These are phyloP conservation scores for Pseudogymnoascus sp. DNA, from an alignment of 2,329 filamentous ascomycete genomes.

Conservation along the genomic window DNA sequence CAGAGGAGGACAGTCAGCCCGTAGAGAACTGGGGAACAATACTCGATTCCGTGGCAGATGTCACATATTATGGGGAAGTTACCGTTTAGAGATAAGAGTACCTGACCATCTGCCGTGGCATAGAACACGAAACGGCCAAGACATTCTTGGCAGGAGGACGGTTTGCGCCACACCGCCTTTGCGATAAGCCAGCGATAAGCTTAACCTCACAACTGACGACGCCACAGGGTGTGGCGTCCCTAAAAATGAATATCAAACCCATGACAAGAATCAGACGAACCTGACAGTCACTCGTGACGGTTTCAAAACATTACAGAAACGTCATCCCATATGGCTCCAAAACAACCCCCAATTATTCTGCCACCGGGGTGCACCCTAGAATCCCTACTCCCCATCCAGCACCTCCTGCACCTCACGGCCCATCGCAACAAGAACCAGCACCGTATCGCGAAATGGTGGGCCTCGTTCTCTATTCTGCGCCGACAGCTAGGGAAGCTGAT, in stretches of 20 bases:
- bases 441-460: conserved; percentile 73
- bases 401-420: conserved; percentile 63
- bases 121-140: neutral
- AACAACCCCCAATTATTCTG: neutral
- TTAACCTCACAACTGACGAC: neutral
- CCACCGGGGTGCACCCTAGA: neutral
- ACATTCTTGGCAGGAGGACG: conserved; percentile 4
- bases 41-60: neutral
- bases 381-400: conserved; percentile 33
- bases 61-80: neutral
- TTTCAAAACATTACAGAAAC: neutral
- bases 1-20: neutral
- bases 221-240: neutral
- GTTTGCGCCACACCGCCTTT: neutral
- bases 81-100: neutral
- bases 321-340: neutral
- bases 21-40: neutral
- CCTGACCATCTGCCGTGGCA: neutral
- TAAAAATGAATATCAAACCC: conserved; percentile 8
- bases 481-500: conserved; percentile 53
- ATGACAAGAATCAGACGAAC: neutral
- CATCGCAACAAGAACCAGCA: conserved; percentile 92
- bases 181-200: neutral
- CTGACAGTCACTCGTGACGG: neutral
- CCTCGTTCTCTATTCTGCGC: conserved; percentile 61